Conservation (phyloP, 768 basidiomycete genomes). For the Solioccasus polychromus region DNA sequence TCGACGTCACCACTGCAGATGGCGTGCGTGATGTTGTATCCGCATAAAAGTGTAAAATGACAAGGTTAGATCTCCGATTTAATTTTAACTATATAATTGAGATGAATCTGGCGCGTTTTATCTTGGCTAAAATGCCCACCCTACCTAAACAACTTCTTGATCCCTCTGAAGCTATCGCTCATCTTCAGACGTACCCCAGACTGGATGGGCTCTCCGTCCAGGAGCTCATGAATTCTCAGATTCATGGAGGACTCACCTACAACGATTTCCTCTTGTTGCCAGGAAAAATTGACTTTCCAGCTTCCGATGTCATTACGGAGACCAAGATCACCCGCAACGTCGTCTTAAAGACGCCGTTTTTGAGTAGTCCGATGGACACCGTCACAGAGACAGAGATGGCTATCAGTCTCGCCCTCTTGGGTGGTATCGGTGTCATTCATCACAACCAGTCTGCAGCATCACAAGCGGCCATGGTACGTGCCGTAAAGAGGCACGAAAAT, state of each 20-base stretch:
- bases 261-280: conserved; percentile 95
- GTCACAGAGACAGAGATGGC: conserved; percentile 96
- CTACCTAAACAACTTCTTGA: conserved; percentile 48
- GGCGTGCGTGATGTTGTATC: too few relatives aligned
- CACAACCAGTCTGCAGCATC: conserved; percentile 84
- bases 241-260: conserved; percentile 93
- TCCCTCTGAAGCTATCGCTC: conserved; percentile 68
- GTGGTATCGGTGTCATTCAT: conserved; percentile 97
- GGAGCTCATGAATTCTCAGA: conserved; percentile 84
- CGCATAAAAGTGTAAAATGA: background rate
- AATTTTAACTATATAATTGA: conserved; percentile 14
- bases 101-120: too few relatives aligned
- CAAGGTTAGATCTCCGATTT: conserved; percentile 13
- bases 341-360: conserved; percentile 88
- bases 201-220: conserved; percentile 80
- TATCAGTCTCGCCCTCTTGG: conserved; percentile 89
- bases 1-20: too few relatives aligned
- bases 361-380: conserved; percentile 99
- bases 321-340: conserved; percentile 89
- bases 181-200: conserved; percentile 66
- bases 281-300: conserved; percentile 93
- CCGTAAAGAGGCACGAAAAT: conserved; percentile 97
- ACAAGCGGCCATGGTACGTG: conserved; percentile 96
- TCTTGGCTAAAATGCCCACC: conserved; percentile 35
- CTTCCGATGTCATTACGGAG: conserved; percentile 76